Base-by-base conservation (phyloP, 495 filamentous ascomycete genomes). In the Penicillium bovifimosum region DNA sequence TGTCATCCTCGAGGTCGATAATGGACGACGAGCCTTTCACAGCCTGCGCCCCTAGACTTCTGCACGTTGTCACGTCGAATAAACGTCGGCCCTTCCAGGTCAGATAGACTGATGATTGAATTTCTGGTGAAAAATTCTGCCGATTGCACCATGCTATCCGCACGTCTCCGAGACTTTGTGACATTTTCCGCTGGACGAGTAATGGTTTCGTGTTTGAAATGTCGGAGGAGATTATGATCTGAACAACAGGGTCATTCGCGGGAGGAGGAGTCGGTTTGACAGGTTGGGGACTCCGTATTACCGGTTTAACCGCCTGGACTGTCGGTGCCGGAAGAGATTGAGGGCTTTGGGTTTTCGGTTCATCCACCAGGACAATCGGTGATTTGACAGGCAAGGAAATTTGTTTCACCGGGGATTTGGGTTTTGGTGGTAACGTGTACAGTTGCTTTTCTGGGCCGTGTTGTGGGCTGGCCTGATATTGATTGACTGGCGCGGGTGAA, bases 51-150 rank as follows among this genome's bases (percentile, higher is more conserved):
- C 86, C 47, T 87, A 75, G 47, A 28, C 85, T 84, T 42, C 74
- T 80, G 55, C 87, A 86, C 6, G 84, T 91, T 20, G 86, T 87
- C 28, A 83, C 74, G 51, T 87, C 81, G 58, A 83, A 95, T 2
- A 96, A 62, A 52, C 83, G 80, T 41, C 81, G 82, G 7, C 82
- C 80, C 45, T 82, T 85, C 86, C 90, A 96, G 2, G 87, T 92
- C 13, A 96, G 67, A 57, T 90, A 87, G 8, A 96, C 70, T 6
- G 71, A 62, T 18, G 67, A 65, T 13, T 77, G 69, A 35, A 74
- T 52, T 8, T 75, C 75, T 2, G 62, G 56, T 1, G 66, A 55
- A 41, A 90, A 74, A 3, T 59, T 66, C 54, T 90, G 84, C 18
- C 71, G 75, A 10, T 78, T 67, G 55, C 79, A 88, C 88, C 88